These are phyloP conservation scores for Colletotrichum eleusines DNA, from an alignment of 2,329 filamentous ascomycete genomes.

Conservation along the genomic window DNA sequence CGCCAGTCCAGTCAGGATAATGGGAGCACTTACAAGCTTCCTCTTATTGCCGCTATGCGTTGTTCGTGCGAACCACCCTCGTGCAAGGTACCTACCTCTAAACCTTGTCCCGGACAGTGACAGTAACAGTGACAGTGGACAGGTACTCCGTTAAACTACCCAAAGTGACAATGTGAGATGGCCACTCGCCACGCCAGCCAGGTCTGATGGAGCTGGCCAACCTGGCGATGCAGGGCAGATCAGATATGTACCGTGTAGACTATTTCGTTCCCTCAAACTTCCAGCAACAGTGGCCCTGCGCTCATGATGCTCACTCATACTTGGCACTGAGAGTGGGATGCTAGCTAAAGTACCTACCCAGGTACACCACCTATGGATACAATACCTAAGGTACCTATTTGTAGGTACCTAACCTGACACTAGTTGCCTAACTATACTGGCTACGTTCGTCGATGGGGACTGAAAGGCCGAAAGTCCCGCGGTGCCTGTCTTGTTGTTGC, in stretches of 20 bases:
- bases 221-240: constrained; percentile 13
- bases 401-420: not conserved
- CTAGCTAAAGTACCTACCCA: no score
- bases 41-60: constrained; percentile 3
- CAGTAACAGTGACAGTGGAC: no score
- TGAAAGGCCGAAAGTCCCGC: constrained; percentile 15
- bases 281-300: constrained; percentile 15
- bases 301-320: constrained; percentile 31
- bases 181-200: not conserved
- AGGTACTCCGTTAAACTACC: no score
- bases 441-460: not conserved
- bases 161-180: constrained; percentile 20
- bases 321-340: no score
- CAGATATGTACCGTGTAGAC: not conserved
- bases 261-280: constrained; percentile 32
- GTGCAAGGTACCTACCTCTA: not conserved
- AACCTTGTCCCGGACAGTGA: no score
- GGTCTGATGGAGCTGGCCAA: constrained; percentile 8
- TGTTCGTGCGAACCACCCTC: not conserved
- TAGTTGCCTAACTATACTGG: constrained; percentile 3
- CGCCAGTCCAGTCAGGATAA: not conserved
- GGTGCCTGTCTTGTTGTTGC: not conserved
- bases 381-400: not conserved
- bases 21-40: not conserved
- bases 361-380: constrained; percentile 1